A percentile compares a stretch with the other conserved stretches of the same genome.
Conservation (phyloP, 768 basidiomycete genomes). For the Agrocybe praecox region DNA sequence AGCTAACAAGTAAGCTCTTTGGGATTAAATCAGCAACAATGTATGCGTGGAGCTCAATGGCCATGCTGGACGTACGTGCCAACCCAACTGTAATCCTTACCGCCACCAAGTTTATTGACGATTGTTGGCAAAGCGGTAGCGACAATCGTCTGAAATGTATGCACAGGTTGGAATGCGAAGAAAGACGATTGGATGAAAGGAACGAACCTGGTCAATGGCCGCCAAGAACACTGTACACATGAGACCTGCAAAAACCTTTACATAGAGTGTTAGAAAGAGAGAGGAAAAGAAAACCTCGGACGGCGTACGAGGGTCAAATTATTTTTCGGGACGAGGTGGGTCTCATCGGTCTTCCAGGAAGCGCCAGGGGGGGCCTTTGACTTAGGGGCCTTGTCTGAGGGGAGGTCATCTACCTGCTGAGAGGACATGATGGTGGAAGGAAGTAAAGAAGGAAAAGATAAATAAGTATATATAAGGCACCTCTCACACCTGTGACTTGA, state of each 20-base stretch:
- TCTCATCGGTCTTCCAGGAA: constrained; percentile 57
- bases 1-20: constrained; percentile 74
- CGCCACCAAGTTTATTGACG: constrained; percentile 63
- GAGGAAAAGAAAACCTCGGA: background rate
- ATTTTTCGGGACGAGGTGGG: constrained; percentile 60
- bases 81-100: constrained; percentile 71
- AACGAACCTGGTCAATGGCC: constrained; percentile 60
- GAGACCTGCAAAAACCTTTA: constrained; percentile 47
- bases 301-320: constrained; percentile 43
- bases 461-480: background rate
- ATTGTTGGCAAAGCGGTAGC: constrained; percentile 81
- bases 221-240: constrained; percentile 51
- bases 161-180: background rate
- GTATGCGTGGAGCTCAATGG: too few relatives aligned
- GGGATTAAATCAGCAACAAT: background rate
- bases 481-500: constrained; percentile 6
- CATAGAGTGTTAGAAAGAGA: background rate
- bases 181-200: background rate
- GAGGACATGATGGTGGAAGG: constrained; percentile 8
- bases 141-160: constrained; percentile 53
- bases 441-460: background rate
- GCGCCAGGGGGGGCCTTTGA: constrained; percentile 39
- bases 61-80: constrained; percentile 50
- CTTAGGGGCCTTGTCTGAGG: background rate
- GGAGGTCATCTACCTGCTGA: background rate